Evolutionary conservation across 2,329 filamentous ascomycete genomes (phyloP), one percentile per base, ranked within the genome.

Genomic region (Balansia obtecta): DNA sequence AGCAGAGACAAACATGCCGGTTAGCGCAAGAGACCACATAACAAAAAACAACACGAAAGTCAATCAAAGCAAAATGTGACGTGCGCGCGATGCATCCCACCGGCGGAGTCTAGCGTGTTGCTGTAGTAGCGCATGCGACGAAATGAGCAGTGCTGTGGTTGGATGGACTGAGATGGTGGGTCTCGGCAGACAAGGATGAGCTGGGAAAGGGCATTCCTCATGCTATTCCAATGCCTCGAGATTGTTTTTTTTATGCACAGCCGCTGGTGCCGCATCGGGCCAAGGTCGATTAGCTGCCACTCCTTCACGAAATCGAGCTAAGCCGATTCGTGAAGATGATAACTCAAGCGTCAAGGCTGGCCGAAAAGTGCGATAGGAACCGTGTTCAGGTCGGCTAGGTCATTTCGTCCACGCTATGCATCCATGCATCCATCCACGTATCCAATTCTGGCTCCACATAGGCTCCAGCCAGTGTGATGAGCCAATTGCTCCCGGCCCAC

Each of bases 401-500:
- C 22, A 9, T 46, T 16, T 48, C 45, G 42, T 45, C 50, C 20
- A 45, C 9, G 20, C 33, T 38, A 39, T 45, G n/a, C 20, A 22
- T 22, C 32, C 45, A 39, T 20, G 22, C 44, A 39, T 45, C 12
- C 20, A 30, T 27, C 34, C 42, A 42, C 44, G 41, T 37, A 44
- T 39, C 32, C 46, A 38, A 38, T 45, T 49, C 20, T 30, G 48
- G 32, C 53, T 53, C 60, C 59, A 61, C 60, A 58, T 49, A 52
- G 50, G 47, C 47, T 53, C 27, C 51, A 52, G 42, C 54, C 55
- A 57, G 53, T 57, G 59, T 56, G 18, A 52, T 54, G 50, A 54
- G 53, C 58, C 61, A 61, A 60, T 63, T 53, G 56, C 55, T 53
- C 30, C 44, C 53, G 55, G 53, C 53, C 54, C 56, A 58, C 52